Conservation (phyloP, 768 basidiomycete genomes). For the Psilocybe tampanensis region DNA sequence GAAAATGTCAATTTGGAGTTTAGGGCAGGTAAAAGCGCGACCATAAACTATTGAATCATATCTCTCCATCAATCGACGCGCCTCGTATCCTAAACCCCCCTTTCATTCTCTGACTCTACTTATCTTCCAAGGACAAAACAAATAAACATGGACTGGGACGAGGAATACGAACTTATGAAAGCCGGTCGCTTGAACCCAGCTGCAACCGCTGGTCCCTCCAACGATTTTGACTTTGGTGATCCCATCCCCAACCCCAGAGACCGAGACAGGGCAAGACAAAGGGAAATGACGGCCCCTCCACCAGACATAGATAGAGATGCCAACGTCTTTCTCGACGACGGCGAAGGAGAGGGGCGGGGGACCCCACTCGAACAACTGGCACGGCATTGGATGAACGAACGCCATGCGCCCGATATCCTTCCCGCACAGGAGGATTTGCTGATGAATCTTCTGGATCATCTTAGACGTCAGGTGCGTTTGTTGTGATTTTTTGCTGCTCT, state of each 20-base stretch:
- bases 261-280: constrained; percentile 27
- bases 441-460: constrained; percentile 68
- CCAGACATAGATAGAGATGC: not conserved
- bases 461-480: constrained; percentile 75
- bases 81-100: not conserved
- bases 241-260: constrained; percentile 17
- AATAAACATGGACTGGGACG: constrained; percentile 39
- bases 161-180: constrained; percentile 33
- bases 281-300: too few species aligned
- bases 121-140: not conserved
- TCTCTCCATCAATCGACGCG: not conserved
- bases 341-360: constrained; percentile 35
- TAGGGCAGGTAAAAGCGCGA: constrained; percentile 34
- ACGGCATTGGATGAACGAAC: constrained; percentile 86
- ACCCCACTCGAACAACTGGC: constrained; percentile 71
- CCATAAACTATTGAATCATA: not conserved
- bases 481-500: not conserved
- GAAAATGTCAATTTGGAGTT: constrained; percentile 9
- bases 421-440: constrained; percentile 73
- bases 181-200: constrained; percentile 9
- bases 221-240: too few species aligned
- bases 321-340: not conserved
- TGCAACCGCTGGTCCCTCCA: constrained; percentile 17
- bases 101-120: not conserved
- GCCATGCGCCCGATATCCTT: constrained; percentile 79